phyloP scores from a whole-genome alignment of 2,329 filamentous ascomycete genomes.

The Fusarium sp. region DNA sequence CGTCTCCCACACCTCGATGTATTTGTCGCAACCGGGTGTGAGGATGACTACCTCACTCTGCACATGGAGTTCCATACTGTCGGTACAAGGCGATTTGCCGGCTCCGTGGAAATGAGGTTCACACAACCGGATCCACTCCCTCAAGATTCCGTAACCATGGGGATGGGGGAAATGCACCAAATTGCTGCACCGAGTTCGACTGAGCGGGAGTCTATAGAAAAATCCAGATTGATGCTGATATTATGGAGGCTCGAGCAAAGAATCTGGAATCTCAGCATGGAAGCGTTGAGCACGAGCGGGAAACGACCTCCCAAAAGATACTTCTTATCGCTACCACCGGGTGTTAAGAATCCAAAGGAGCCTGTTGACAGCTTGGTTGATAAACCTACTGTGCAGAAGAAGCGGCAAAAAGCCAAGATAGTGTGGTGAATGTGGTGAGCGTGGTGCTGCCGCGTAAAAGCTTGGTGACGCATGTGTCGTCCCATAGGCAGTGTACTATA shows the following conservation, averaged over 20 bases:
- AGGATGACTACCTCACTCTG: constrained; percentile 9
- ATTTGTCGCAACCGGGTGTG: constrained; percentile 20
- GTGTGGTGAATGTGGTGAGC: too few species aligned
- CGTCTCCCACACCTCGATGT: constrained; percentile 47
- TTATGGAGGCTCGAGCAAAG: constrained; percentile 72
- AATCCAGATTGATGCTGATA: background rate
- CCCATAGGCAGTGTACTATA: background rate
- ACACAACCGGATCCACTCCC: background rate
- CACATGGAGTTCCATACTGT: constrained; percentile 43
- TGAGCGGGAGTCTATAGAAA: too few species aligned
- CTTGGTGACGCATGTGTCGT: background rate
- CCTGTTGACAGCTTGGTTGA: background rate
- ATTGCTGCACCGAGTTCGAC: background rate
- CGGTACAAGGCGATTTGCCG: constrained; percentile 44
- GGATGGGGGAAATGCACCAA: too few species aligned
- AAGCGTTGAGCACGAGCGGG: too few species aligned
- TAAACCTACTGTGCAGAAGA: background rate
- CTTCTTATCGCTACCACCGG: too few species aligned
- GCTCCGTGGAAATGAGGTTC: constrained; percentile 22
- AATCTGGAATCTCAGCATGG: constrained; percentile 69
- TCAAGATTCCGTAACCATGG: too few species aligned
- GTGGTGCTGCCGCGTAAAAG: background rate
- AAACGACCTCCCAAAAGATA: too few species aligned
- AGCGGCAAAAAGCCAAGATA: background rate
- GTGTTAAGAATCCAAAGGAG: background rate